These are phyloP conservation scores for Botryotinia convoluta DNA, from an alignment of 2,329 filamentous ascomycete species.

Conservation along the genomic window DNA sequence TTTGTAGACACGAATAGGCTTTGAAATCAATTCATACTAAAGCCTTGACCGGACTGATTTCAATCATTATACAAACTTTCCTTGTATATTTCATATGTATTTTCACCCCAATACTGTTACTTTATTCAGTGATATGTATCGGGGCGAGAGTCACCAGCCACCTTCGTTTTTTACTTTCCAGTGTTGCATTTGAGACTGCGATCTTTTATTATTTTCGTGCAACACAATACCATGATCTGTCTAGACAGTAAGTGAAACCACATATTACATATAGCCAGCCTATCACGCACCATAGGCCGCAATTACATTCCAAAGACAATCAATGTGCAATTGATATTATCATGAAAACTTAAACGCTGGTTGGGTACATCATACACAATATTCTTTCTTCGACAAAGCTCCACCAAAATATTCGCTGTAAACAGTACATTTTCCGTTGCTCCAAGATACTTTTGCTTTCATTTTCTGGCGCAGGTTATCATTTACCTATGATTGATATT, in stretches of 20 bases:
- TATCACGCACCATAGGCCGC: too few relatives aligned
- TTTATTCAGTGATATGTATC: background rate
- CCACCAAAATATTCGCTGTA: background rate
- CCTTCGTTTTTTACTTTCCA: background rate
- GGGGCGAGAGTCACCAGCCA: too few relatives aligned
- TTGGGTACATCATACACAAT: background rate
- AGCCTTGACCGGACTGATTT: background rate
- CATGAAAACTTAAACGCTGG: background rate
- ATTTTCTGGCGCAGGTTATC: background rate
- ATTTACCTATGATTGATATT: background rate
- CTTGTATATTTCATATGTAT: background rate
- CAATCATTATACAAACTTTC: background rate
- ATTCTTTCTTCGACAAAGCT: background rate
- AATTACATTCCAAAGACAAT: background rate
- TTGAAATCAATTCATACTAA: background rate
- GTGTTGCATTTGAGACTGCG: background rate
- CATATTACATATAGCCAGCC: background rate
- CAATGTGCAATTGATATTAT: background rate
- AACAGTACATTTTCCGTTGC: background rate
- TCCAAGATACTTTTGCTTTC: background rate
- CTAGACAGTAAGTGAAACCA: too few relatives aligned
- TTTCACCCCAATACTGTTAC: background rate
- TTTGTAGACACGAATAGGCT: background rate
- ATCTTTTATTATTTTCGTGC: background rate
- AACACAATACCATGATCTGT: background rate